Conservation (phyloP, 2,329 filamentous ascomycete species). For the Fusarium humuli region DNA sequence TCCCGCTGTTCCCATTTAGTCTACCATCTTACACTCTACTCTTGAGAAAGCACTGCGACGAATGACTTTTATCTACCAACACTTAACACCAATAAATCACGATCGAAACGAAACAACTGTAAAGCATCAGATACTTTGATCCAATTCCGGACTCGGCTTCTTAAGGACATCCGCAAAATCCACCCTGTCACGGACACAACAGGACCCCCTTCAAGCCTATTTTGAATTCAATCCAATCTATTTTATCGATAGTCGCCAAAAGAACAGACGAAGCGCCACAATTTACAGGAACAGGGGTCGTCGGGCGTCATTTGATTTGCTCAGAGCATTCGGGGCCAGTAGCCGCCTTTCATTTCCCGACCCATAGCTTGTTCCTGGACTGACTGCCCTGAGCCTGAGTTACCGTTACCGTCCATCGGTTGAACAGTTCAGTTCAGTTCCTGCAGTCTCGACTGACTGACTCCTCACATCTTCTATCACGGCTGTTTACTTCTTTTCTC, state of each 20-base stretch:
- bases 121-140: background rate
- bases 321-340: slow-evolving; percentile 20
- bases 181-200: slow-evolving; percentile 26
- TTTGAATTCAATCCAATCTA: background rate
- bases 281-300: slow-evolving; percentile 16
- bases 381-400: background rate
- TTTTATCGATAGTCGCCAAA: slow-evolving; percentile 21
- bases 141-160: slow-evolving; percentile 33
- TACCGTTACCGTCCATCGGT: background rate
- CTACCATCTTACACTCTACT: background rate
- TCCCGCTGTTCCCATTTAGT: slow-evolving; percentile 6
- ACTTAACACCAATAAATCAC: background rate
- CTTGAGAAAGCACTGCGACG: slow-evolving; percentile 1
- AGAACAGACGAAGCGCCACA: slow-evolving; percentile 32
- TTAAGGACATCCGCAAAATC: slow-evolving; percentile 22
- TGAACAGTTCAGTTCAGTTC: slow-evolving; percentile 1
- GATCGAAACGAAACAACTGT: slow-evolving; percentile 42
- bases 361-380: slow-evolving; percentile 5
- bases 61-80: slow-evolving; percentile 8
- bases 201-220: slow-evolving; percentile 21
- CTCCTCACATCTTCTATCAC: slow-evolving; percentile 2
- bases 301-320: slow-evolving; percentile 20
- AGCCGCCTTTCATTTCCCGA: slow-evolving; percentile 43
- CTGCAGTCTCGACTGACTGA: slow-evolving; percentile 15
- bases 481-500: slow-evolving; percentile 4